Evolutionary conservation across 1,284 basidiomycete genomes (phyloP).

Genomic region (Volvariella volvacea): DNA sequence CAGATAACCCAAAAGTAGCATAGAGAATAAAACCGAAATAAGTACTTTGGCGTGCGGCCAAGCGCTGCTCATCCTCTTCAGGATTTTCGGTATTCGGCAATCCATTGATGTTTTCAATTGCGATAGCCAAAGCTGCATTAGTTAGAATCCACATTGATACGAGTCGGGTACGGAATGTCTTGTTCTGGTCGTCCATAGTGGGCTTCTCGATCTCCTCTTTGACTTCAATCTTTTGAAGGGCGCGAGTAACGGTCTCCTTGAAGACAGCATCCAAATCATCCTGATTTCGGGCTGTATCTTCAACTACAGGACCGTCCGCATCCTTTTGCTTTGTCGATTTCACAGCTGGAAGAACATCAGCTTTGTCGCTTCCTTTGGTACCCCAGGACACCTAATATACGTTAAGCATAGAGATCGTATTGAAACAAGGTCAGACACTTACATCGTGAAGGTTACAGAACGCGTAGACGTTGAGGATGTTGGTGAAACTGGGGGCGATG

Average conservation of each 20-base stretch:
- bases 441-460: conserved; percentile 95
- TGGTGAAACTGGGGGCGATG: conserved; percentile 87
- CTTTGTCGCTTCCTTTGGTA: conserved; percentile 95
- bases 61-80: conserved; percentile 29
- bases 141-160: conserved; percentile 84
- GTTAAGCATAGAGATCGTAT: conserved; percentile 8
- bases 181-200: conserved; percentile 87
- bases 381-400: conserved; percentile 90
- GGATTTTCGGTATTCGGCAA: conserved; percentile 34
- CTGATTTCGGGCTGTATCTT: conserved; percentile 74
- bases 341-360: conserved; percentile 88
- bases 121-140: conserved; percentile 76
- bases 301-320: conserved; percentile 71
- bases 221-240: conserved; percentile 75
- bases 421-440: conserved; percentile 16
- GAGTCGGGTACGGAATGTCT: conserved; percentile 88
- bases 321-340: conserved; percentile 73
- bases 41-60: conserved; percentile 60
- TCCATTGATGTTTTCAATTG: conserved; percentile 83
- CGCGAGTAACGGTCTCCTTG: conserved; percentile 90
- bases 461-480: conserved; percentile 93
- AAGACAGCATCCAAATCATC: conserved; percentile 92
- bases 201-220: conserved; percentile 75
- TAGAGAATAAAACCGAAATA: conserved; percentile 87
- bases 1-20: conserved; percentile 79